Base-by-base conservation (phyloP, 1,284 basidiomycete species). In the Tylopilus sp. region DNA sequence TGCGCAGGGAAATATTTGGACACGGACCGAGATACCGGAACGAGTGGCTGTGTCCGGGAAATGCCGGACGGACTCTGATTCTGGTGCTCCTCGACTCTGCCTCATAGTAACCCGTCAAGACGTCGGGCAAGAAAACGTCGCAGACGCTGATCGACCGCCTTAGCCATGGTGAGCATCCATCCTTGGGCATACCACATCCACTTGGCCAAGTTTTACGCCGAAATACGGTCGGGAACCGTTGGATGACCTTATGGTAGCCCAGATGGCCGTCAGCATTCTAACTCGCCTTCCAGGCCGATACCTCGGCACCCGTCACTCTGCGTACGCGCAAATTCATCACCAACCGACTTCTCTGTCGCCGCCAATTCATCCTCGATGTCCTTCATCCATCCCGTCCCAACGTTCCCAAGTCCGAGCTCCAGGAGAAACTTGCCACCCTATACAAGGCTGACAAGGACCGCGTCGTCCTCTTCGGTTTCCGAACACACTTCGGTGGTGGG, bases 311-410 rank as follows among this genome's bases (percentile, higher is more conserved):
- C 62, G 84, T 99, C 65, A 99, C 97, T 61, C 81, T 99, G 71
- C 92, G 97, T 67, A 98, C 97, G 52, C 90, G 96, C 75, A 98
- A 99, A 81, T 99, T 99, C 82, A 92, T 98, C 74, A 97, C 95
- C 67, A 99, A 99, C 86, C 92, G 94, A 61, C 89, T 99, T 60
- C 81, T 99, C 53, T 88, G 92, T 67, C 90, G 97, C 66, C 84
- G 85, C 58, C 89, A 92, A 77, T 94, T 96, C 68, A 83, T 97
- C 63, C 78, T 97, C 56, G 96, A 97, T 66, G 84, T 99, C 67
- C 86, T 98, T 63, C 97, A 99, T 78, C 96, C 97, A 31, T 89
- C 86, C 51, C 92, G 95, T 55, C 74, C 97, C 57, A 99, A 97
- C 73, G 91, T 99, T 68, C 89, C 96, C 67, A 94, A 92, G 76